Percentiles rank a stretch among this genome's conserved stretches.
Conservation (phyloP, 164 flowering plant genomes). For the Hamamelis virginiana region DNA sequence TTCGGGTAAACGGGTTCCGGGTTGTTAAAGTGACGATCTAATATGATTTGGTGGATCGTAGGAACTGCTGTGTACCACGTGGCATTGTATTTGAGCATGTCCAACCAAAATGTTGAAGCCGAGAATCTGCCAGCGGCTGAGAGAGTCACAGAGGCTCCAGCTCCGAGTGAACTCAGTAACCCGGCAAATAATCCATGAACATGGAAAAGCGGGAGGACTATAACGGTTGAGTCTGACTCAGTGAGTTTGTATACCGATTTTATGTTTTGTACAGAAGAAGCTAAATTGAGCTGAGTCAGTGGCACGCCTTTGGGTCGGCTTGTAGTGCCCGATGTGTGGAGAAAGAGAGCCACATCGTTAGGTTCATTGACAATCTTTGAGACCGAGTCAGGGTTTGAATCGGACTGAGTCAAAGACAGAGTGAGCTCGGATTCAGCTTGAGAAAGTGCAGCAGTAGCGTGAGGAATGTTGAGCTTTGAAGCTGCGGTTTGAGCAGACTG, state of each 20-base stretch:
- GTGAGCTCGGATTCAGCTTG: conserved; percentile 18
- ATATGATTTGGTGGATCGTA: conserved; percentile 88
- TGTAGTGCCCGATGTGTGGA: conserved; percentile 97
- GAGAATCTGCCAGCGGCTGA: conserved; percentile 93
- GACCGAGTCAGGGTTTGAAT: conserved; percentile 17
- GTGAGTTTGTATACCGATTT: conserved; percentile 68
- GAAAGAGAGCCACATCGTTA: conserved; percentile 75
- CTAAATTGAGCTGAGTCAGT: conserved; percentile 72
- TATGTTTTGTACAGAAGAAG: conserved; percentile 68
- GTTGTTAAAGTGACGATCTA: conserved; percentile 64
- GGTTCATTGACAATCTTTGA: conserved; percentile 51
- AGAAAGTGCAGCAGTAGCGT: conserved; percentile 39
- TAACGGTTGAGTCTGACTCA: conserved; percentile 77
- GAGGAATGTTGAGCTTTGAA: conserved; percentile 69
- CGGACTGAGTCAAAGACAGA: conserved; percentile 22
- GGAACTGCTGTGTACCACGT: conserved; percentile 99
- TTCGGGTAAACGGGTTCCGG: conserved; percentile 74
- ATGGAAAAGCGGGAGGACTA: conserved; percentile 90
- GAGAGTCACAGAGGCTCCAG: conserved; percentile 78
- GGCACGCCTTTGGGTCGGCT: conserved; percentile 99
- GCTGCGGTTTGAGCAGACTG: conserved; percentile 68
- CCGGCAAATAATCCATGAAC: conserved; percentile 85
- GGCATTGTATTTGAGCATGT: conserved; percentile 63
- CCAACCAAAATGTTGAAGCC: conserved; percentile 84
- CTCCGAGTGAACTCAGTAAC: conserved; percentile 63